phyloP scores from a whole-genome alignment of 768 basidiomycete genomes.

The Chlorophyllum brunneum region DNA sequence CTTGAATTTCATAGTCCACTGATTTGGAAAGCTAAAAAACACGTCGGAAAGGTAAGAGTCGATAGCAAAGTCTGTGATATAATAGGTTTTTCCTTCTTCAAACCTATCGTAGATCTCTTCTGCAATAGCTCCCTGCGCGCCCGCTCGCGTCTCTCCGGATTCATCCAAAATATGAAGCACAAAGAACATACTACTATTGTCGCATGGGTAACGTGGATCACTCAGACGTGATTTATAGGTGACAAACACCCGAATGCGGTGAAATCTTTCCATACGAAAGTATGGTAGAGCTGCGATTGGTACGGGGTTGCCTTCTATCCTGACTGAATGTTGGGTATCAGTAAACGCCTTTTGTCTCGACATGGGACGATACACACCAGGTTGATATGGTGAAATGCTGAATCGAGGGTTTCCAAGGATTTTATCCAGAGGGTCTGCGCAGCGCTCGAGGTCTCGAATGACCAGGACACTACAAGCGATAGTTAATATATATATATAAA shows the following conservation, averaged over 20 bases:
- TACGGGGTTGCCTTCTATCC: background rate
- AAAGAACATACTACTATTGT: background rate
- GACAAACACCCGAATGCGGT: slow-evolving; percentile 2
- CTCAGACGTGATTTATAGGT: slow-evolving; percentile 2
- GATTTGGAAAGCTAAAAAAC: slow-evolving; percentile 81
- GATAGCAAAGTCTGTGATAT: slow-evolving; percentile 42
- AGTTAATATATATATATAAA: no score
- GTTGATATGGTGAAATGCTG: background rate
- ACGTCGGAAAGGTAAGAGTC: no score
- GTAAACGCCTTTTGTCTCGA: no score
- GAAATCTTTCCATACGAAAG: background rate
- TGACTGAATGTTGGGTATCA: background rate
- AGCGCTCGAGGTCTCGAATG: background rate
- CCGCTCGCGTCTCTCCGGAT: slow-evolving; percentile 87
- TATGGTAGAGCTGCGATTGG: background rate
- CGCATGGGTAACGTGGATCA: background rate
- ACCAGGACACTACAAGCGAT: background rate
- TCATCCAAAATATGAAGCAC: slow-evolving; percentile 75
- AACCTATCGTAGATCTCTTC: slow-evolving; percentile 79
- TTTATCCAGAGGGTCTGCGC: background rate
- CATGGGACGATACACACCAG: background rate
- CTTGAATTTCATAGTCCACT: slow-evolving; percentile 75
- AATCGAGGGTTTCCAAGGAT: background rate
- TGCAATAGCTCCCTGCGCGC: slow-evolving; percentile 82
- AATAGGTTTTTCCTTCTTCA: slow-evolving; percentile 90